Conservation (phyloP, 140 eudicot genomes). For the Anethum foeniculum region DNA sequence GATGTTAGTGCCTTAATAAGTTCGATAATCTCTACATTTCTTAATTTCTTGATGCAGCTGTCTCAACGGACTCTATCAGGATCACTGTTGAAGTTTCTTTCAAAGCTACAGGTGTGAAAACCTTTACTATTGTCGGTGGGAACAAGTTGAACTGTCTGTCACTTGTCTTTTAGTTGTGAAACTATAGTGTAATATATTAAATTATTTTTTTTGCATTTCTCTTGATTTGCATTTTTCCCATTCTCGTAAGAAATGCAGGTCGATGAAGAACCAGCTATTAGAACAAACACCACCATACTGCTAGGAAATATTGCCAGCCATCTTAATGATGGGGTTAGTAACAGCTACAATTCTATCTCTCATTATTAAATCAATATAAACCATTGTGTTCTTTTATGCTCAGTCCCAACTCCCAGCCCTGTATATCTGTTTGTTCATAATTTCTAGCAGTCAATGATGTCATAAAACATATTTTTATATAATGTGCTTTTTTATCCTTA, state of each 20-base stretch:
- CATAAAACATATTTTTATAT: conserved; percentile 7
- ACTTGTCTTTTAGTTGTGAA: not conserved
- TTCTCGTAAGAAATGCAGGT: conserved; percentile 43
- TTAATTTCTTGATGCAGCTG: conserved; percentile 47
- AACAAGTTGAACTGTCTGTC: not conserved
- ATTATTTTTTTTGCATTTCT: not conserved
- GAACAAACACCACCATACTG: conserved; percentile 95
- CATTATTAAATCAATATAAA: not conserved
- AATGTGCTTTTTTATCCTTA: conserved; percentile 1
- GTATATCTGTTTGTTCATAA: not conserved
- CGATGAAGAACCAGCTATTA: conserved; percentile 95
- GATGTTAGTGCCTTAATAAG: not conserved
- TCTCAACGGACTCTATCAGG: conserved; percentile 92
- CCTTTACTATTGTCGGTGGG: not conserved
- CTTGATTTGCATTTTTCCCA: not conserved
- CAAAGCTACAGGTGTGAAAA: conserved; percentile 79
- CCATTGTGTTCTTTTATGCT: not conserved
- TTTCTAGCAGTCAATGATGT: not conserved
- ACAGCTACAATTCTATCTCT: not conserved
- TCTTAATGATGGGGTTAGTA: conserved; percentile 97
- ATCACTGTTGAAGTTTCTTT: conserved; percentile 82
- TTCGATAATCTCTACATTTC: not conserved
- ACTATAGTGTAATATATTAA: not conserved
- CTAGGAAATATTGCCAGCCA: conserved; percentile 92
- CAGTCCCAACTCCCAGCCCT: not conserved